Base-by-base conservation (phyloP, 1,284 basidiomycete species). In the Puccinia novopanici region DNA sequence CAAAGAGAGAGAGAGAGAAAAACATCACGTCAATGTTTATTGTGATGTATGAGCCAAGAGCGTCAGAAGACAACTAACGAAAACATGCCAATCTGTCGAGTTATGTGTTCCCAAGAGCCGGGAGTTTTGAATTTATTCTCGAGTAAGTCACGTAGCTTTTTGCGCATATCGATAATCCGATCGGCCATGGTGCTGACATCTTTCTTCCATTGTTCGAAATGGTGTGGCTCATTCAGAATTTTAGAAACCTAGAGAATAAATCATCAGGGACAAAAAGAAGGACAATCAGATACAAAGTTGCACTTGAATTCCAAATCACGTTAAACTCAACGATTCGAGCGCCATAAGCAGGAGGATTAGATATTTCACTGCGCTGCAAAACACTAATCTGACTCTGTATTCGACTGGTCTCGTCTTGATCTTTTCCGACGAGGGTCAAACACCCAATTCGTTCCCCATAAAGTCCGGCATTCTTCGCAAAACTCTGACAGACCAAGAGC, bases 391-490 rank as follows among this genome's bases (percentile, higher is more conserved):
- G 95, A 84, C 91, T 93, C 48, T 72, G 27, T n/a, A 80, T 48
- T 87, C 89, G 90, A 80, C 94, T 89, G 45, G 92, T 88, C 63
- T 88, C 88, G n/a, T 91, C 91, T 22, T 91, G 89, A 67, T 92
- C 91, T 40, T 77, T 34, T 12, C 82, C 81, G 52, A 95, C 89
- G 73, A 95, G 86, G 86, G 94, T 92, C 84, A 97, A 87, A 50
- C 92, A 92, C 30, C 94, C 94, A 77, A 94, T 89, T 48, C 94
- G 92, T 87, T 95, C 93, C 72, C 93, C 92, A 85, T 98, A 98
- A 86, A 98, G 85, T 9, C 95, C 95, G 13, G 94, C 94, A 84
- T 97, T 97, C 89, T 98, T 97, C 52, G 95, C 94, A 87, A 95
- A 97, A 86, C 92, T 93, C 92, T 96, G 97, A 88, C 94, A 96